A percentile compares a stretch with the other conserved stretches of the same genome.
Evolutionary conservation across 2,329 filamentous ascomycete genomes (phyloP).

Genomic region (Claviceps sp.): DNA sequence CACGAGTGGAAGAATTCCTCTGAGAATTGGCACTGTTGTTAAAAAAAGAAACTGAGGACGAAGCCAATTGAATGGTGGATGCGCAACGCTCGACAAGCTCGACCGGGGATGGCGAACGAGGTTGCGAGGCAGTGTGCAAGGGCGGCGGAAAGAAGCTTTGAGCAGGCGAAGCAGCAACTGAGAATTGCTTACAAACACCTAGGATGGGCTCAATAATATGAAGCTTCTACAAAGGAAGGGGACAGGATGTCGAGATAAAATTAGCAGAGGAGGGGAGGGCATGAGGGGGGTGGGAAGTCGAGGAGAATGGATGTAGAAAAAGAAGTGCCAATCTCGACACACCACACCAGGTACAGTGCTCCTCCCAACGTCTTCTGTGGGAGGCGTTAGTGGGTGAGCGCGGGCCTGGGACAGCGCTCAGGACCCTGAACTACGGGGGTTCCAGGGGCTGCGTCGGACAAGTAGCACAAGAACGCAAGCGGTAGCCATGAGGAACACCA

Average conservation of each 20-base stretch:
- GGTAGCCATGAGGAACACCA: background rate
- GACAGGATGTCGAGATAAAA: background rate
- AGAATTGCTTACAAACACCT: constrained; percentile 3
- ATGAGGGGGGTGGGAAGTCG: background rate
- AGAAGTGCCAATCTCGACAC: constrained; percentile 2
- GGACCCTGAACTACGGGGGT: too few relatives aligned
- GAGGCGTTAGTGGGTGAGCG: too few relatives aligned
- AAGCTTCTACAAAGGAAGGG: background rate
- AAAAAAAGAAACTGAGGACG: background rate
- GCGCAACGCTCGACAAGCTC: constrained; percentile 6
- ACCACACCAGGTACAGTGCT: background rate
- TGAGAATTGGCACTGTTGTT: constrained; percentile 1
- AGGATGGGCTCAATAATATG: constrained; percentile 4
- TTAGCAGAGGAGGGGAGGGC: constrained; percentile 3
- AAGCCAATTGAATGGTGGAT: background rate
- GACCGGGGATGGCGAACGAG: constrained; percentile 7
- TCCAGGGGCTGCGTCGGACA: background rate
- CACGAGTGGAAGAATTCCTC: constrained; percentile 11
- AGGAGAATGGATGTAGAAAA: background rate
- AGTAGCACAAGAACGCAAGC: background rate
- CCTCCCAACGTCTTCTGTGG: constrained; percentile 1
- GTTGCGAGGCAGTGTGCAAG: background rate
- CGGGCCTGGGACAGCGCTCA: too few relatives aligned
- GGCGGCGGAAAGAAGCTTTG: background rate
- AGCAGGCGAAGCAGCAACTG: constrained; percentile 5